These are phyloP conservation scores for Xylaria grammica DNA, from an alignment of 495 filamentous ascomycete genomes.

Conservation along the genomic window DNA sequence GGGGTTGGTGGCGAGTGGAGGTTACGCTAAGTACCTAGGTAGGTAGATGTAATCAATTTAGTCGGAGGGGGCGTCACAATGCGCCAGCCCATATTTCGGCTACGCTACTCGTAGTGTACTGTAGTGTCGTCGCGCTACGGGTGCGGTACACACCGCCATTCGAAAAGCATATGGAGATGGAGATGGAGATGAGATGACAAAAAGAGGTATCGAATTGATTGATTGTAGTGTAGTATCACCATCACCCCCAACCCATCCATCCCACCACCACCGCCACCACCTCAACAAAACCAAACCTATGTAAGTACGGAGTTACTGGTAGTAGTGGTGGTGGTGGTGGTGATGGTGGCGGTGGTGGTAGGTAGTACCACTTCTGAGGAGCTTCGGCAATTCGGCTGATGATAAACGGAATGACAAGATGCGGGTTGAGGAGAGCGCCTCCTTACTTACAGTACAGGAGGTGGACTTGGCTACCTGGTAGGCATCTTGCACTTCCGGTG, in stretches of 20 bases:
- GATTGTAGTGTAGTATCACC: constrained; percentile 20
- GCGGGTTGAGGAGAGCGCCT: neutral
- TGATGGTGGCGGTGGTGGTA: too few species aligned
- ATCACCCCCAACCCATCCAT: constrained; percentile 19
- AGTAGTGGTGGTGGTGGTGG: too few species aligned
- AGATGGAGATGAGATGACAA: constrained; percentile 13
- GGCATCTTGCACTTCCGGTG: too few species aligned
- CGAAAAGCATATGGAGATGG: too few species aligned
- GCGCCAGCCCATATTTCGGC: constrained; percentile 9
- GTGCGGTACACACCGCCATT: constrained; percentile 12
- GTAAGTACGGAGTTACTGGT: too few species aligned
- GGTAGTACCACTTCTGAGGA: neutral
- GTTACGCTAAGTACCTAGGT: neutral
- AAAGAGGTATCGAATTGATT: constrained; percentile 5
- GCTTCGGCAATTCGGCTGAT: constrained; percentile 12
- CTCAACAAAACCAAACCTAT: too few species aligned
- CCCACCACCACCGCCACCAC: constrained; percentile 2
- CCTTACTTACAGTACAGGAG: neutral
- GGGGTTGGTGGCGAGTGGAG: neutral
- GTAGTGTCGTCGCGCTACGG: neutral
- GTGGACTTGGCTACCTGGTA: too few species aligned
- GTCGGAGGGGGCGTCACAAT: constrained; percentile 9
- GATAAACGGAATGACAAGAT: constrained; percentile 1
- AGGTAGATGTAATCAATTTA: constrained; percentile 1
- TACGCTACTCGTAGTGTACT: constrained; percentile 5